Evolutionary conservation across 345 rosid genomes (phyloP).

Genomic region (Pistacia atlantica): DNA sequence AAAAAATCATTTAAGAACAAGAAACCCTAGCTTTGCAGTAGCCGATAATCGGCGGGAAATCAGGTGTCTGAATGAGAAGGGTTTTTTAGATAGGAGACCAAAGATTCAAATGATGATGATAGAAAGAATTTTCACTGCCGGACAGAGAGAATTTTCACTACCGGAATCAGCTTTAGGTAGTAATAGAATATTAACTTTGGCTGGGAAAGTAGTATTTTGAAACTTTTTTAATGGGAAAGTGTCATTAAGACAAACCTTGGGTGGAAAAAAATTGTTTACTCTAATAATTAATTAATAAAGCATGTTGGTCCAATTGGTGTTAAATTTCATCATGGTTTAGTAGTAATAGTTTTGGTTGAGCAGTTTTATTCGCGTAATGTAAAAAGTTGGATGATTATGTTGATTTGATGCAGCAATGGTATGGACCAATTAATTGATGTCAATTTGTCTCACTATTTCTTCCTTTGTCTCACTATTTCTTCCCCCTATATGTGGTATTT

Average conservation of each 20-base stretch:
- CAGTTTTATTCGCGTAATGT: background rate
- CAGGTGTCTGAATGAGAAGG: too few species aligned
- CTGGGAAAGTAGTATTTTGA: too few species aligned
- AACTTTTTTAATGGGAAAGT: background rate
- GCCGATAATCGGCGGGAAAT: too few species aligned
- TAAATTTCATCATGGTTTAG: background rate
- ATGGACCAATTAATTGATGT: background rate
- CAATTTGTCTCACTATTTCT: background rate
- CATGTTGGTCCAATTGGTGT: constrained; percentile 3
- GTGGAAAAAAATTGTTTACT: too few species aligned
- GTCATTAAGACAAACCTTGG: background rate
- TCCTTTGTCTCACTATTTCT: background rate
- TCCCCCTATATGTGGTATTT: background rate
- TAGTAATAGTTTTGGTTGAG: background rate
- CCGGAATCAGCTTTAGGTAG: too few species aligned
- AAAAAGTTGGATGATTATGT: background rate
- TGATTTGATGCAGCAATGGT: background rate
- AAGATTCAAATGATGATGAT: too few species aligned
- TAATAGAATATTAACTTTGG: too few species aligned
- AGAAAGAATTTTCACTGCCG: too few species aligned
- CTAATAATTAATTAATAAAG: constrained; percentile 10
- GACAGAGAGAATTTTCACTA: too few species aligned
- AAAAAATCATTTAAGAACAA: too few species aligned
- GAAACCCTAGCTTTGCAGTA: too few species aligned
- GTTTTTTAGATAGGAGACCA: too few species aligned